A percentile compares a stretch with the other conserved stretches of the same genome.
These are phyloP conservation scores for Monosporozyma siamensis DNA, from an alignment of 805 yeast genomes.

Conservation along the genomic window DNA sequence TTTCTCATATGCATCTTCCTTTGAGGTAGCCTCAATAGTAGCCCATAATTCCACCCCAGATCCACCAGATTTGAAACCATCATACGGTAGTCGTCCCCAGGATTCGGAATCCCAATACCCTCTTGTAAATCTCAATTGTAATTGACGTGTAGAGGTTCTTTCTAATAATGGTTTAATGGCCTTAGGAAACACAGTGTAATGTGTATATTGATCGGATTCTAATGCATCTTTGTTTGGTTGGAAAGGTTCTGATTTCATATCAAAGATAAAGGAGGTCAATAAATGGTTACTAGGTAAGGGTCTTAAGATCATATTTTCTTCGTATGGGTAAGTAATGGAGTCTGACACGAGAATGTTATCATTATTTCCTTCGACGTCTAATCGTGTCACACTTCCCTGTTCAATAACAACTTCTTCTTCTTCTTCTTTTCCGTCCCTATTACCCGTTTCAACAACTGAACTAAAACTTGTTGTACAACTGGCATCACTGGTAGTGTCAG, in stretches of 20 bases:
- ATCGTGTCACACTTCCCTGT: too few species aligned
- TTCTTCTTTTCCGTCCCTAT: too few species aligned
- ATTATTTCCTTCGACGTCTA: too few species aligned
- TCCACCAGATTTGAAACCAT: constrained; percentile 76
- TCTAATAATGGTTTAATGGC: constrained; percentile 69
- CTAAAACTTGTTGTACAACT: not conserved
- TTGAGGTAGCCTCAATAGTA: constrained; percentile 52
- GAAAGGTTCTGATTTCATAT: constrained; percentile 43
- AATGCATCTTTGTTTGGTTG: constrained; percentile 20
- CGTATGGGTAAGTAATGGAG: constrained; percentile 36
- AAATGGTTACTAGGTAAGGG: constrained; percentile 70
- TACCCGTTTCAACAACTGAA: not conserved
- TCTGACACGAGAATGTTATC: not conserved
- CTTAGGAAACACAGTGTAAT: constrained; percentile 69
- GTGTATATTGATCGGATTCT: constrained; percentile 28
- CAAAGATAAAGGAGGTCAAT: constrained; percentile 63
- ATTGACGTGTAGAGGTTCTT: constrained; percentile 55
- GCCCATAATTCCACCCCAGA: constrained; percentile 95
- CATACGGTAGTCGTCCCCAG: constrained; percentile 75
- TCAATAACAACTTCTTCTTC: too few species aligned
- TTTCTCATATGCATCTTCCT: constrained; percentile 44
- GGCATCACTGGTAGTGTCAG: not conserved
- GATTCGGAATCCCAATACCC: constrained; percentile 90
- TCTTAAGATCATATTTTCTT: constrained; percentile 50
- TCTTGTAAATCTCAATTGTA: constrained; percentile 80